These are phyloP conservation scores for Dovyalis caffra DNA, from an alignment of 345 rosid species.

Conservation along the genomic window DNA sequence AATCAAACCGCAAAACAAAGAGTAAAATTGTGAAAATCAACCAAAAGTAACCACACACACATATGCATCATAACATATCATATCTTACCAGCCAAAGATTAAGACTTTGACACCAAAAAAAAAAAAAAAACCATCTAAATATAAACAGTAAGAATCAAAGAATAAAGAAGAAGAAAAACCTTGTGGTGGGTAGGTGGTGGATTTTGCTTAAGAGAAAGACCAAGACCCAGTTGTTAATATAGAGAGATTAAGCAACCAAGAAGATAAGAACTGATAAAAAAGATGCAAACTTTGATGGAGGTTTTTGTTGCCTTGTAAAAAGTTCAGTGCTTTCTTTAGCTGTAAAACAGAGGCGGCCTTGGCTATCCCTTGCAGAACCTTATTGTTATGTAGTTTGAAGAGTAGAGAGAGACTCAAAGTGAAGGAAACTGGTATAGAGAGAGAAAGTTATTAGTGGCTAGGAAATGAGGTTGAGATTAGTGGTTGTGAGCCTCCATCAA, in stretches of 20 bases:
- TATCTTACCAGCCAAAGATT: neutral
- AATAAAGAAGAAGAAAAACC: neutral
- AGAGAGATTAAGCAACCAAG: constrained; percentile 9
- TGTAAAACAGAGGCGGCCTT: constrained; percentile 14
- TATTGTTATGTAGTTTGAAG: neutral
- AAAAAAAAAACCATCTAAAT: neutral
- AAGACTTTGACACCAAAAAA: neutral
- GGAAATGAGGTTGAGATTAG: constrained; percentile 29
- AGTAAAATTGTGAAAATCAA: neutral
- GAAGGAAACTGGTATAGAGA: neutral
- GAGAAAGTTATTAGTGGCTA: constrained; percentile 37
- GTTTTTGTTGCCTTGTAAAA: neutral
- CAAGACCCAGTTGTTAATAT: constrained; percentile 13
- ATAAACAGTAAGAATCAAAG: neutral
- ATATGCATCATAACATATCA: neutral
- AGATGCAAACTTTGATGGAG: neutral
- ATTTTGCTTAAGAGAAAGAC: neutral
- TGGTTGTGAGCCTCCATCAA: constrained; percentile 50
- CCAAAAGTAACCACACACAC: neutral
- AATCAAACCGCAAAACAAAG: neutral
- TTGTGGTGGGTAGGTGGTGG: neutral
- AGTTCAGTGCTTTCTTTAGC: neutral
- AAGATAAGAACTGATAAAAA: constrained; percentile 2
- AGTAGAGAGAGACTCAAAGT: neutral
- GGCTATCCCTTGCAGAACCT: neutral